Evolutionary conservation across 208 protist species (phyloP).

Genomic region (Leishmania major): DNA sequence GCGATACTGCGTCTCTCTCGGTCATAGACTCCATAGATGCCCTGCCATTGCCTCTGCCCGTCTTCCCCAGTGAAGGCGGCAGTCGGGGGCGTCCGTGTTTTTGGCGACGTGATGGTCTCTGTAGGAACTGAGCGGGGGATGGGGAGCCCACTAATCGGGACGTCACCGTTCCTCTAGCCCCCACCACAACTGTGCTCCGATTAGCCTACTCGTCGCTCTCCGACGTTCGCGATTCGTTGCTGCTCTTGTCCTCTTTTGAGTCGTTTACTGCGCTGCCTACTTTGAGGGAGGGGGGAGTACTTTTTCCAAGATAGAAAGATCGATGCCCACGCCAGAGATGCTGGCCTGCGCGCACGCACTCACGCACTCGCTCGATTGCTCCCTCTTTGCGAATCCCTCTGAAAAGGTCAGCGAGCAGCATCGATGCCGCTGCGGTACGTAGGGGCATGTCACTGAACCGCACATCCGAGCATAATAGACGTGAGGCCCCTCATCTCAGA

Average conservation of each 20-base stretch:
- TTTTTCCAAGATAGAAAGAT: not conserved
- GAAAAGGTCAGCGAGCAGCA: not conserved
- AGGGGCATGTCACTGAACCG: not conserved
- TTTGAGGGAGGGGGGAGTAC: no score
- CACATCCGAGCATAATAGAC: not conserved
- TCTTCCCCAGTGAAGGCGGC: not conserved
- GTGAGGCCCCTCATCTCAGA: not conserved
- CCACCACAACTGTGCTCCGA: not conserved
- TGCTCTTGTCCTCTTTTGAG: no score
- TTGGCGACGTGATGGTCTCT: not conserved
- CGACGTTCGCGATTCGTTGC: not conserved
- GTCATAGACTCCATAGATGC: not conserved
- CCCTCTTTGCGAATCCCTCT: not conserved
- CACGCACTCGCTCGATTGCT: not conserved
- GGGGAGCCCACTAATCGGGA: not conserved
- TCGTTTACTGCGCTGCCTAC: not conserved
- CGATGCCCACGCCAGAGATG: not conserved
- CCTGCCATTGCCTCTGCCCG: not conserved
- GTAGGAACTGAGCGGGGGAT: not conserved
- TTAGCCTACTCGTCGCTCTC: not conserved
- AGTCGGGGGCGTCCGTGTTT: not conserved
- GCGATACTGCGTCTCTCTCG: not conserved
- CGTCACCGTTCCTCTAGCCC: not conserved
- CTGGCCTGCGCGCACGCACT: not conserved
- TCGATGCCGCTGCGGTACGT: not conserved